Conservation (phyloP, 2,329 filamentous ascomycete species). For the Cladosporium sp. region DNA sequence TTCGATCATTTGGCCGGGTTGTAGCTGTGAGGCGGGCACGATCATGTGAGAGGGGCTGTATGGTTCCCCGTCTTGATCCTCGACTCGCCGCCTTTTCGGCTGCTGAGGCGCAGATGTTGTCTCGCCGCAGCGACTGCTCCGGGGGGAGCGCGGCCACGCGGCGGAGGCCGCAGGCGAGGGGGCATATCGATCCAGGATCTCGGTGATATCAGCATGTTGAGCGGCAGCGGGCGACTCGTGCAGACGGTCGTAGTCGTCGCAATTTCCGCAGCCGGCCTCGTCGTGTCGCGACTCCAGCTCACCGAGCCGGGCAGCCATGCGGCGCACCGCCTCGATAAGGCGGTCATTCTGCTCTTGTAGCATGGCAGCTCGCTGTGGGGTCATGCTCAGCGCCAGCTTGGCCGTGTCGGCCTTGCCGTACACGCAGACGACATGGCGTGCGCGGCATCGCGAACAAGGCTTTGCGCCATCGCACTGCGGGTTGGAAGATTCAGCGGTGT, state of each 20-base stretch:
- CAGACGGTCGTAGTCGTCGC: not conserved
- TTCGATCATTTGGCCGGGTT: not conserved
- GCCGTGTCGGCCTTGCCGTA: not conserved
- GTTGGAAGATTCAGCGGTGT: not conserved
- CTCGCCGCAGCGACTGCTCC: not conserved
- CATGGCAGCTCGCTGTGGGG: not conserved
- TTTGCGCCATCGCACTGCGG: not conserved
- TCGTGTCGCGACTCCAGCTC: not conserved
- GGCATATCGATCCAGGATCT: not conserved
- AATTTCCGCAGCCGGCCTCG: not conserved
- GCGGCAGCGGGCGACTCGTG: not conserved
- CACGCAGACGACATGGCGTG: not conserved
- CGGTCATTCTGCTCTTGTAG: constrained; percentile 2
- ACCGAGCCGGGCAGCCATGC: not conserved
- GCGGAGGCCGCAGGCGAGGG: not conserved
- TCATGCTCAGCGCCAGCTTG: constrained; percentile 1
- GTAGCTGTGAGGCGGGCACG: not conserved
- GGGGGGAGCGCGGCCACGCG: not conserved
- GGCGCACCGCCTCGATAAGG: not conserved
- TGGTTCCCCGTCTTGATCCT: not conserved
- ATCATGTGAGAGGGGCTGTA: not conserved
- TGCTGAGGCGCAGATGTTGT: not conserved
- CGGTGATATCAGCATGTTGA: not conserved
- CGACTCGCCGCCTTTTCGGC: not conserved
- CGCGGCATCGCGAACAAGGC: constrained; percentile 1